These are phyloP conservation scores for Ambrosia trifida DNA, from an alignment of 129 eudicot species.

Conservation along the genomic window DNA sequence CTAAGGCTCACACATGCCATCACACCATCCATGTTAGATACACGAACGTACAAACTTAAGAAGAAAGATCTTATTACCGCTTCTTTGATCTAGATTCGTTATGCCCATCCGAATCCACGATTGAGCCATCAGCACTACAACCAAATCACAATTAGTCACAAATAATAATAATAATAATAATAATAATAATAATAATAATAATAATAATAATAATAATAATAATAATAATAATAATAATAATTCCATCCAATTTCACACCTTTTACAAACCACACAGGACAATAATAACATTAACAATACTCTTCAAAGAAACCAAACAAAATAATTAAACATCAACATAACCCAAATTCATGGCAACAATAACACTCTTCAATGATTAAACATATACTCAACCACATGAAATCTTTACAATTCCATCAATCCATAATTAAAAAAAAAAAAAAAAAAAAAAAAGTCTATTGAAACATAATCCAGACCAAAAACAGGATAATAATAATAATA, in stretches of 20 bases:
- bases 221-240: neutral
- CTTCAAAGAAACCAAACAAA: neutral
- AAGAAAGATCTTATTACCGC: slow-evolving; percentile 42
- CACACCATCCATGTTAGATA: neutral
- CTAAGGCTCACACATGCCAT: neutral
- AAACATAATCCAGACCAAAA: slow-evolving; percentile 1
- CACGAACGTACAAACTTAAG: slow-evolving; percentile 3
- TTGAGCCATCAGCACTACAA: slow-evolving; percentile 62
- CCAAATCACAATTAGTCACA: neutral
- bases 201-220: too few relatives aligned
- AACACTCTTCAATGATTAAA: neutral
- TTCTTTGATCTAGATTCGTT: slow-evolving; percentile 66
- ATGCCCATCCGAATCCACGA: slow-evolving; percentile 50
- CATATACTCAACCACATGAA: slow-evolving; percentile 13
- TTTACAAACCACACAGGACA: neutral
- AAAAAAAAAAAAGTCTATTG: neutral
- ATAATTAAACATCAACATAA: too few relatives aligned
- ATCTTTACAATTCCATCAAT: slow-evolving; percentile 5
- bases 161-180: too few relatives aligned
- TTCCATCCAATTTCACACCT: neutral
- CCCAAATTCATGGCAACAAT: slow-evolving; percentile 12
- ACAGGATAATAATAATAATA: neutral
- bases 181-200: too few relatives aligned
- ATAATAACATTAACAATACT: neutral
- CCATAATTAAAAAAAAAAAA: neutral